Percentiles rank a stretch among this genome's conserved stretches.
These are phyloP conservation scores for Phytophthora hybrid DNA, from an alignment of 352 stramenopile species.

Conservation along the genomic window DNA sequence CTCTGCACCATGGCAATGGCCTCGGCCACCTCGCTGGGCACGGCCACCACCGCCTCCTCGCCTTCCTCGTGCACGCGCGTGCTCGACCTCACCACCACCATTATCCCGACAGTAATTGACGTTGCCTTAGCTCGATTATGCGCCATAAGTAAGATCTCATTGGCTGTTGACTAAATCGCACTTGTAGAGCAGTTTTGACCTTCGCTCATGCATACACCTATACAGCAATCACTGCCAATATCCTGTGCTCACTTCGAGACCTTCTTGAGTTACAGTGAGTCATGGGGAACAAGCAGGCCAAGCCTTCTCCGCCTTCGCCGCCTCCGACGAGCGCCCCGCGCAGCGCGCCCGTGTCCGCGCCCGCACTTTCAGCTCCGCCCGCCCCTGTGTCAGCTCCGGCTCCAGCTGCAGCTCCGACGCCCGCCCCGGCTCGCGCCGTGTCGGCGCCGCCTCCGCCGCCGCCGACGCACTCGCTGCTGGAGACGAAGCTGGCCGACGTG, in stretches of 20 bases:
- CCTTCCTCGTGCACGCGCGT: slow-evolving; percentile 61
- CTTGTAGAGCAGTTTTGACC: not conserved
- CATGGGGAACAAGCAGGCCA: slow-evolving; percentile 90
- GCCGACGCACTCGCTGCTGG: slow-evolving; percentile 54
- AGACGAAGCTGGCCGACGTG: slow-evolving; percentile 76
- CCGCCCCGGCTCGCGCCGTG: slow-evolving; percentile 19
- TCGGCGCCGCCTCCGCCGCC: slow-evolving; percentile 19
- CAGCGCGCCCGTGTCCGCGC: slow-evolving; percentile 5
- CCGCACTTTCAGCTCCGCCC: slow-evolving; percentile 7
- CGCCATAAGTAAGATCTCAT: not conserved
- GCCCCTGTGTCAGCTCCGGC: slow-evolving; percentile 11
- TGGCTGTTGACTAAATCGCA: not conserved
- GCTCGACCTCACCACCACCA: slow-evolving; percentile 56
- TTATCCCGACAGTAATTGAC: not conserved
- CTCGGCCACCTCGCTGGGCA: slow-evolving; percentile 64
- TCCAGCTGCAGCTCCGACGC: not conserved
- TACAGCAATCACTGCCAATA: not conserved
- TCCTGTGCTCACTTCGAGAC: not conserved
- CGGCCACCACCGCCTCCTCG: slow-evolving; percentile 41
- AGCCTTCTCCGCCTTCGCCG: slow-evolving; percentile 53
- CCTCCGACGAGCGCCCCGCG: slow-evolving; percentile 20
- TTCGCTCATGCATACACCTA: not conserved
- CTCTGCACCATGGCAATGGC: slow-evolving; percentile 66
- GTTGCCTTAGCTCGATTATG: not conserved
- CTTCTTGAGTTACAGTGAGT: not conserved